A percentile compares a stretch with the other conserved stretches of the same genome.
These are phyloP conservation scores for Saururus chinensis DNA, from an alignment of 164 flowering plant species.

Conservation along the genomic window DNA sequence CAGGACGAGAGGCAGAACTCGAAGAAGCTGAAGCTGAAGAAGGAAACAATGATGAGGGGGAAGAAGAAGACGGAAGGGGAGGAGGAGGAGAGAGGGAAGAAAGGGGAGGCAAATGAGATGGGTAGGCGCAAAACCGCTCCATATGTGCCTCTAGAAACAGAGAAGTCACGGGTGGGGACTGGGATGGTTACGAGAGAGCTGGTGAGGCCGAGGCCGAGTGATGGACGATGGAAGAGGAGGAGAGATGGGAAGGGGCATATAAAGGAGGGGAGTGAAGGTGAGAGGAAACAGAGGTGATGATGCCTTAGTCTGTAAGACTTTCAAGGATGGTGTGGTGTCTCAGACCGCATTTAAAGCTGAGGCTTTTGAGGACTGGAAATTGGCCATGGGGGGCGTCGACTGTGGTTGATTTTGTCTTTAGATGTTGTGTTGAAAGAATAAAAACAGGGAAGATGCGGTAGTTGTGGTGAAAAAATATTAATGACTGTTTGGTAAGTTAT, in stretches of 20 bases:
- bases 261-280: conserved; percentile 1
- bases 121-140: conserved; percentile 44
- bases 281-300: conserved; percentile 1
- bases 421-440: no score
- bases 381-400: no score
- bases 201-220: neutral
- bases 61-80: conserved; percentile 12
- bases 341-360: no score
- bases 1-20: conserved; percentile 16
- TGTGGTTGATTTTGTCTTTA: no score
- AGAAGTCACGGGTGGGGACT: no score
- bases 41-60: conserved; percentile 13
- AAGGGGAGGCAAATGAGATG: conserved; percentile 19
- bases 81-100: conserved; percentile 2
- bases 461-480: no score
- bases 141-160: conserved; percentile 26
- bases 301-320: neutral
- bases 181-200: no score
- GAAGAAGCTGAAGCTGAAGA: conserved; percentile 24
- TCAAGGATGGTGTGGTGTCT: neutral
- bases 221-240: neutral
- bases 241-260: neutral
- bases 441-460: no score
- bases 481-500: no score
- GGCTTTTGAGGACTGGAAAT: no score